Conservation (phyloP, 257 asterid genomes). For the Solanum pimpinellifolium region DNA sequence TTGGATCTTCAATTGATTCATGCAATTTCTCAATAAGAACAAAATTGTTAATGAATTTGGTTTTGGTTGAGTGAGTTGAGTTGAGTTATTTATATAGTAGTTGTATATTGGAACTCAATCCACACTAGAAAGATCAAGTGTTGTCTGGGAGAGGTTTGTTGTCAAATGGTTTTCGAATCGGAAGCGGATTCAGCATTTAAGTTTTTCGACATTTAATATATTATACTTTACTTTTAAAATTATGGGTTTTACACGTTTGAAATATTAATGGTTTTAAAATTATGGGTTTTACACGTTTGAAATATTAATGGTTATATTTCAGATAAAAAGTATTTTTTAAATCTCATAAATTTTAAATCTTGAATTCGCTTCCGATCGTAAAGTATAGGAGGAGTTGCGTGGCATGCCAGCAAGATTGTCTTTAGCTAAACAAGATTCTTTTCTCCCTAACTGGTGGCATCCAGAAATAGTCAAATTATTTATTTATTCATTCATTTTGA, state of each 20-base stretch:
- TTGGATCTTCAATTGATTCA: background rate
- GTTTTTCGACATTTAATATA: too few relatives aligned
- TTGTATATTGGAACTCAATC: too few relatives aligned
- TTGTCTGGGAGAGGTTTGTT: background rate
- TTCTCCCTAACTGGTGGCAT: constrained; percentile 18
- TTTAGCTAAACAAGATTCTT: constrained; percentile 20
- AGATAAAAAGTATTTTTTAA: too few relatives aligned
- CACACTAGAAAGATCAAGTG: background rate
- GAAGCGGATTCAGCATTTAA: too few relatives aligned
- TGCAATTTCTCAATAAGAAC: background rate
- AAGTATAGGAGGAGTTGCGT: constrained; percentile 1
- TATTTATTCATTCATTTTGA: background rate
- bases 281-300: background rate
- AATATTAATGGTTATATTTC: too few relatives aligned
- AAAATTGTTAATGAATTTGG: background rate
- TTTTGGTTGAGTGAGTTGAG: background rate
- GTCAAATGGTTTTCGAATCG: too few relatives aligned
- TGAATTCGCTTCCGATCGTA: background rate
- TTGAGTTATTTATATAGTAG: background rate
- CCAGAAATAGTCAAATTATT: background rate
- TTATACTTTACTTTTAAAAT: too few relatives aligned
- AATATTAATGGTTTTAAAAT: too few relatives aligned
- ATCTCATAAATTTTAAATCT: too few relatives aligned
- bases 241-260: background rate
- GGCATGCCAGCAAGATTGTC: constrained; percentile 23